These are phyloP conservation scores for Myxozyma monticola DNA, from an alignment of 805 yeast species.

Conservation along the genomic window DNA sequence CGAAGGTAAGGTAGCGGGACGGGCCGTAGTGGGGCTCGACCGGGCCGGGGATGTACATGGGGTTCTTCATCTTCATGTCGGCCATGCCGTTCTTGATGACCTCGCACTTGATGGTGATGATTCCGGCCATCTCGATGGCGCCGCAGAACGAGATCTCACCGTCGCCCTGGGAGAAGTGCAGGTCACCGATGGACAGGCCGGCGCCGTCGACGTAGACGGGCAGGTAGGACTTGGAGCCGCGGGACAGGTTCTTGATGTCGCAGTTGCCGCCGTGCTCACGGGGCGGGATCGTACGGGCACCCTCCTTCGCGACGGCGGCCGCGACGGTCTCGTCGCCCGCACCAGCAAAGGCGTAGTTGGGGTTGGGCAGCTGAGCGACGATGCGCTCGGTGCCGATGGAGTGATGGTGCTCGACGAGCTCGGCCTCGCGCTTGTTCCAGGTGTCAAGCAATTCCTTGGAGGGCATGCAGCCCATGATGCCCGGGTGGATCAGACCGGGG, in stretches of 20 bases:
- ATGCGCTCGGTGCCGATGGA: constrained; percentile 35
- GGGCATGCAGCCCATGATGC: constrained; percentile 53
- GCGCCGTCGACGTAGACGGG: constrained; percentile 53
- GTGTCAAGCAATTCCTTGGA: constrained; percentile 45
- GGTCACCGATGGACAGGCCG: constrained; percentile 50
- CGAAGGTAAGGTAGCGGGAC: constrained; percentile 51
- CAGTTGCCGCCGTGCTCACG: constrained; percentile 55
- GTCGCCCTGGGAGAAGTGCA: constrained; percentile 56
- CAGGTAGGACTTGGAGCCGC: constrained; percentile 51
- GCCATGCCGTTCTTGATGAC: constrained; percentile 48
- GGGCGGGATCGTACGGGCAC: constrained; percentile 57
- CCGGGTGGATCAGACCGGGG: constrained; percentile 54
- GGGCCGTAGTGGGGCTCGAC: constrained; percentile 53
- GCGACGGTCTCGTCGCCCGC: constrained; percentile 39
- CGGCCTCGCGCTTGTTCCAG: constrained; percentile 49
- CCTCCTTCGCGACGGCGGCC: constrained; percentile 42
- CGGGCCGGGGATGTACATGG: constrained; percentile 52
- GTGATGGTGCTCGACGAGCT: constrained; percentile 36
- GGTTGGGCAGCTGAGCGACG: constrained; percentile 48
- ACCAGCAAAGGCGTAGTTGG: constrained; percentile 46
- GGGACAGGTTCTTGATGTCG: constrained; percentile 51
- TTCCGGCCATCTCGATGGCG: constrained; percentile 55
- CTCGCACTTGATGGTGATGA: constrained; percentile 46
- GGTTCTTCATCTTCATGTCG: constrained; percentile 45
- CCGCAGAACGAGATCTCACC: constrained; percentile 58